Evolutionary conservation across 805 yeast species (phyloP).

Genomic region (Citeromyces nyonsensis): DNA sequence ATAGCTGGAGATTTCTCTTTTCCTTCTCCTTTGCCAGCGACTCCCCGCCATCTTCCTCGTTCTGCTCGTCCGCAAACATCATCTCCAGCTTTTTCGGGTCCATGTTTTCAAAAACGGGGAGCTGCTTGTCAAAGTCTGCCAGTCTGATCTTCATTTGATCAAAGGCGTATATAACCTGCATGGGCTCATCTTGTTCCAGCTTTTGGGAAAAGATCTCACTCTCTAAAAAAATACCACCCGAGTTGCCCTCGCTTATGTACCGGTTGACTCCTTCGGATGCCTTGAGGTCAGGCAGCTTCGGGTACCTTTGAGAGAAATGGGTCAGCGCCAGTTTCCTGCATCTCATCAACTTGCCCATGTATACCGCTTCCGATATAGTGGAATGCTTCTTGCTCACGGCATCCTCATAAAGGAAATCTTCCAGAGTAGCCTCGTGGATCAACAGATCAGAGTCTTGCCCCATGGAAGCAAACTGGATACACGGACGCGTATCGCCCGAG

Average conservation of each 20-base stretch:
- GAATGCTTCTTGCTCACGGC: slow-evolving; percentile 77
- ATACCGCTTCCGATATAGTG: slow-evolving; percentile 77
- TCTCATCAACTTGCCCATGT: slow-evolving; percentile 53
- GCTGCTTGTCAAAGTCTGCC: slow-evolving; percentile 22
- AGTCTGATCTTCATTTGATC: slow-evolving; percentile 45
- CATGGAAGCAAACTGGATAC: slow-evolving; percentile 35
- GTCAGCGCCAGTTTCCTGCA: slow-evolving; percentile 64
- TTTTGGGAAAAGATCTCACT: background rate
- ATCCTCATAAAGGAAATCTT: slow-evolving; percentile 60
- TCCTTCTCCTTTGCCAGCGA: background rate
- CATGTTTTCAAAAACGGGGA: slow-evolving; percentile 8
- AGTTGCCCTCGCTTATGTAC: background rate
- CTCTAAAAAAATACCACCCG: background rate
- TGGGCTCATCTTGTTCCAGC: slow-evolving; percentile 6
- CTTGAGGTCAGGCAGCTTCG: slow-evolving; percentile 22
- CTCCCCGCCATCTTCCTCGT: background rate
- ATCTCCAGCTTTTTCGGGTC: slow-evolving; percentile 3
- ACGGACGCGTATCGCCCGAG: slow-evolving; percentile 94
- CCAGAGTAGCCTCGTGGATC: slow-evolving; percentile 90
- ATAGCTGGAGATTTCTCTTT: no score
- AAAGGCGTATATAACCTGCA: slow-evolving; percentile 33
- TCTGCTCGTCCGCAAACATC: slow-evolving; percentile 2
- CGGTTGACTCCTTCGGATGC: slow-evolving; percentile 7
- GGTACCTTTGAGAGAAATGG: slow-evolving; percentile 87
- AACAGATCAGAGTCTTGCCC: slow-evolving; percentile 59